Percentiles rank a stretch among this genome's conserved stretches.
These are phyloP conservation scores for Xylariaceae sp. DNA, from an alignment of 2,329 filamentous ascomycete genomes.

Conservation along the genomic window DNA sequence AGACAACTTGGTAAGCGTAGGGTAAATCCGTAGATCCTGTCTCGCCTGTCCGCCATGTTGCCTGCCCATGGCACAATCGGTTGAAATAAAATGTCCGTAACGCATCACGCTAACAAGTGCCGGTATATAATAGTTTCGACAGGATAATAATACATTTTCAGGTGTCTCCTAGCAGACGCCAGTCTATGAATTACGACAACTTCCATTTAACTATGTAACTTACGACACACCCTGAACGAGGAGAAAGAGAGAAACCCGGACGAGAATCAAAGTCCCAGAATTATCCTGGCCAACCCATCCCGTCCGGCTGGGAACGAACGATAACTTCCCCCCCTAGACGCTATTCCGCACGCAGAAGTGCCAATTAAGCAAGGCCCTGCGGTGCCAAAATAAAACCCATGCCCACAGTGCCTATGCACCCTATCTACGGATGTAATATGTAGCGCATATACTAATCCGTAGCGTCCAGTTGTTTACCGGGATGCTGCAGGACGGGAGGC, in stretches of 20 bases:
- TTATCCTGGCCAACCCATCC: slow-evolving; percentile 17
- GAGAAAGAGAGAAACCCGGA: not conserved
- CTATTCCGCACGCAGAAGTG: no score
- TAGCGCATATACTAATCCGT: not conserved
- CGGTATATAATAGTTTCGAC: not conserved
- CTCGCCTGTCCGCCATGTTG: no score
- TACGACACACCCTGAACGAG: not conserved
- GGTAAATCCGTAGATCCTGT: not conserved
- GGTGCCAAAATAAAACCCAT: not conserved
- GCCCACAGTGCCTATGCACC: not conserved
- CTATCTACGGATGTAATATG: slow-evolving; percentile 3
- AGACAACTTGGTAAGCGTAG: no score
- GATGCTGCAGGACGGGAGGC: slow-evolving; percentile 15
- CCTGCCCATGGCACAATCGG: not conserved
- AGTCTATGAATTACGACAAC: no score
- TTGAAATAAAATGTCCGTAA: not conserved
- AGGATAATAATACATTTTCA: not conserved
- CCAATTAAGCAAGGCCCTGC: no score
- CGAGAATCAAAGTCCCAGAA: not conserved
- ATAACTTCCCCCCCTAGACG: not conserved
- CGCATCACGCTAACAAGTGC: not conserved
- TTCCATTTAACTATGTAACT: not conserved
- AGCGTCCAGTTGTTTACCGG: slow-evolving; percentile 1
- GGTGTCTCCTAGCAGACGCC: not conserved
- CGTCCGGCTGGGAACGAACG: slow-evolving; percentile 27